Percentiles rank a stretch among this genome's conserved stretches.
These are phyloP conservation scores for Phytophthora agathidicida DNA, from an alignment of 352 stramenopile species.

Conservation along the genomic window DNA sequence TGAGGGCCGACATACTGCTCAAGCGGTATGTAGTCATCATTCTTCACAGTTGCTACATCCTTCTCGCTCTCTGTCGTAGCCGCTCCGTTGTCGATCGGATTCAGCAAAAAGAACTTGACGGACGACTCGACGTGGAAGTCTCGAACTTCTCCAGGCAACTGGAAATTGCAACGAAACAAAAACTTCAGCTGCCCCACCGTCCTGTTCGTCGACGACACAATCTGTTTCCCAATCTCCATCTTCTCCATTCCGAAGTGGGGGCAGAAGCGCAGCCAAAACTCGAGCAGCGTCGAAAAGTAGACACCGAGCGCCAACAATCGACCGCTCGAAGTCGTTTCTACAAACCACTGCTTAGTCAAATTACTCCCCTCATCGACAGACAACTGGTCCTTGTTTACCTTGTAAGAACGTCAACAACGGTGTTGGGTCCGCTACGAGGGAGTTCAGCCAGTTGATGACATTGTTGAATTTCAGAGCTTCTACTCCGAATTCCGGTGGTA, in stretches of 20 bases:
- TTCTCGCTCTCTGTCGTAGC: background rate
- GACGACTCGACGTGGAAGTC: conserved; percentile 80
- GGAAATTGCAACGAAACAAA: conserved; percentile 55
- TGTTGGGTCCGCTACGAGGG: conserved; percentile 45
- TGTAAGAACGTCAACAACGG: conserved; percentile 58
- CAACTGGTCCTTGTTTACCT: conserved; percentile 30
- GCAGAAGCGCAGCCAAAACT: conserved; percentile 73
- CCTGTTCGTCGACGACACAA: conserved; percentile 63
- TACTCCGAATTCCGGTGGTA: conserved; percentile 47
- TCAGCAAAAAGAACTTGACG: conserved; percentile 82
- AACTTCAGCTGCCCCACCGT: conserved; percentile 83
- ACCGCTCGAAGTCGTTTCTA: conserved; percentile 45
- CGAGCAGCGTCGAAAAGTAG: conserved; percentile 74
- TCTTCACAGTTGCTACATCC: background rate
- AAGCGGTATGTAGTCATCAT: conserved; percentile 36
- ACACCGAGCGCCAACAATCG: conserved; percentile 60
- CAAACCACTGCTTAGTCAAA: conserved; percentile 1
- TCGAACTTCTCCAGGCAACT: conserved; percentile 8
- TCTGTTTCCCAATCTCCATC: conserved; percentile 63
- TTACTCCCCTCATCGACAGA: background rate
- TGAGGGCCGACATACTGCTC: conserved; percentile 79
- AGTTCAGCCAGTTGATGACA: conserved; percentile 57
- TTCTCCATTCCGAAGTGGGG: conserved; percentile 45
- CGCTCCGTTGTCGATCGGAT: conserved; percentile 30
- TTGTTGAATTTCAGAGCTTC: conserved; percentile 22